Evolutionary conservation across 208 protist species (phyloP).

Genomic region (Angomonas ambiguus): DNA sequence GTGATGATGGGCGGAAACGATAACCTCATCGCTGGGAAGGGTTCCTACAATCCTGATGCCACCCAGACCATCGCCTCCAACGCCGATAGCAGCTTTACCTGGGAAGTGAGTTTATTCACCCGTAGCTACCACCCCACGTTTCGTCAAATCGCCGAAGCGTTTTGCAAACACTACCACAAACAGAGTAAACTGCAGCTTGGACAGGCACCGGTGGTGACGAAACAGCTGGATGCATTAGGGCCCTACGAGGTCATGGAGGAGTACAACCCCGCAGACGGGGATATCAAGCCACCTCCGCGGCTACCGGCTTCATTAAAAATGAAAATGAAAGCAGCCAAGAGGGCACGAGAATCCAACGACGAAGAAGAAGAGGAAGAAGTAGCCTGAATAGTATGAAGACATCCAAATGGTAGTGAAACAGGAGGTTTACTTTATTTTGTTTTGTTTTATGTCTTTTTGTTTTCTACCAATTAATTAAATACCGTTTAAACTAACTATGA

Average conservation of each 20-base stretch:
- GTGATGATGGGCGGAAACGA: constrained; percentile 87
- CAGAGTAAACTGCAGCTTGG: constrained; percentile 76
- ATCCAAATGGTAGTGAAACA: no score
- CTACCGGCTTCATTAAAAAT: constrained; percentile 41
- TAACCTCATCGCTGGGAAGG: constrained; percentile 82
- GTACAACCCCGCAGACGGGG: constrained; percentile 81
- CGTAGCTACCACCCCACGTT: constrained; percentile 85
- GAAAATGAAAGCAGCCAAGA: constrained; percentile 18
- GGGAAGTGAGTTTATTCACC: constrained; percentile 73
- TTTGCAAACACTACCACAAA: constrained; percentile 81
- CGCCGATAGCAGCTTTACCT: constrained; percentile 87
- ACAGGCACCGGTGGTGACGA: constrained; percentile 80
- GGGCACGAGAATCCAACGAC: constrained; percentile 6
- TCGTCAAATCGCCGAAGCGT: constrained; percentile 70
- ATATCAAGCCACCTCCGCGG: constrained; percentile 64
- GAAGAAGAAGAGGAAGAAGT: constrained; percentile 11
- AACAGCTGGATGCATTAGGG: constrained; percentile 81
- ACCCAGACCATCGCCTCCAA: constrained; percentile 77
- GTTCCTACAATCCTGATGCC: constrained; percentile 81
- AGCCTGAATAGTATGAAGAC: background rate
- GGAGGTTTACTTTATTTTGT: background rate
- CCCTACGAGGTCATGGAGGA: constrained; percentile 89
- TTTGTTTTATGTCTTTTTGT: background rate
- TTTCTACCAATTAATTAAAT: background rate
- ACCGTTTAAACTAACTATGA: background rate